Conservation (phyloP, 2,329 filamentous ascomycete genomes). For the Fusarium pseudonygamai region DNA sequence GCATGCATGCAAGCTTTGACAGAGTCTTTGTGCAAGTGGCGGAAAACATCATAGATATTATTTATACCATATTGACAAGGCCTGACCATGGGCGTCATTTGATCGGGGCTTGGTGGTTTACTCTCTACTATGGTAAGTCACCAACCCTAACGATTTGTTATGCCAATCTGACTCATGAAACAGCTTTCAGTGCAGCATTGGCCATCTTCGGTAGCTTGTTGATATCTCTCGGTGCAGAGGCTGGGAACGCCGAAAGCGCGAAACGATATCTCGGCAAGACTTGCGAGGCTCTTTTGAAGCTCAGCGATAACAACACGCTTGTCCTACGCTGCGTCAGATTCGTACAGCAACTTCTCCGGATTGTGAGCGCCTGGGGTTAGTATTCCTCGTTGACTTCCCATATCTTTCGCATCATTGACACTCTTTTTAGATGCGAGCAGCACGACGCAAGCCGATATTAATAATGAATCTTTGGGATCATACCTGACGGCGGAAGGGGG, state of each 20-base stretch:
- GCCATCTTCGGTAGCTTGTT: constrained; percentile 19
- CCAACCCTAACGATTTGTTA: rapidly evolving
- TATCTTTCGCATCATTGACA: too few relatives aligned
- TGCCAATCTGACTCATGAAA: rapidly evolving
- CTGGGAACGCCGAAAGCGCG: neutral
- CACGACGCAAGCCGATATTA: neutral
- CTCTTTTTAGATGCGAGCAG: neutral
- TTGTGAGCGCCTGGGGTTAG: neutral
- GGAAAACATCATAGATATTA: constrained; percentile 15
- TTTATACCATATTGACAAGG: constrained; percentile 2
- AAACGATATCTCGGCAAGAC: neutral
- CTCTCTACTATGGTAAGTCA: constrained; percentile 26
- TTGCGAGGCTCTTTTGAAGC: neutral
- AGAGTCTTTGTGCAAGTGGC: constrained; percentile 5
- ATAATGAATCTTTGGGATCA: neutral
- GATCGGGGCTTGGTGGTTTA: constrained; percentile 34
- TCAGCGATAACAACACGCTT: neutral
- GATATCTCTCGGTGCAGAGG: neutral
- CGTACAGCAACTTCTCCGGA: neutral
- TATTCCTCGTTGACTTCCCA: rapidly evolving
- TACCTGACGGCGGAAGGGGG: neutral
- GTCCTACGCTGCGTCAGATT: neutral
- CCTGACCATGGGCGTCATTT: constrained; percentile 4
- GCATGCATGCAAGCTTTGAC: constrained; percentile 22
- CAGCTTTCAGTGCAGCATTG: constrained; percentile 25